Conservation (phyloP, 176 grass and related monocot species). For the Ananas comosus region DNA sequence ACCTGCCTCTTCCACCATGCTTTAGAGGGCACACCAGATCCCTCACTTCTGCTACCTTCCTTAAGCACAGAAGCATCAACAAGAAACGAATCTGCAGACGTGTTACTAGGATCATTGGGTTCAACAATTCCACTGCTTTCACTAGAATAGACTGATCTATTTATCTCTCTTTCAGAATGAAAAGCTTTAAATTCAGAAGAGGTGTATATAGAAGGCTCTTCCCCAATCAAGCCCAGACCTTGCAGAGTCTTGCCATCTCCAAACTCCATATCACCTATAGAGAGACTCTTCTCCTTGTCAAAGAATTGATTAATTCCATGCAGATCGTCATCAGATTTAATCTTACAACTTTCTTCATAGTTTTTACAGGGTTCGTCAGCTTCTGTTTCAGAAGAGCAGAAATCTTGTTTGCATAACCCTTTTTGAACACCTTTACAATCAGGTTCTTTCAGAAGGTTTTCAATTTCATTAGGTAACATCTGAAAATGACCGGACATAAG, state of each 20-base stretch:
- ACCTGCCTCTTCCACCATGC: slow-evolving; percentile 44
- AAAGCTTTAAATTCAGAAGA: slow-evolving; percentile 8
- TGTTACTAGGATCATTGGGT: background rate
- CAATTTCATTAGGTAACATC: slow-evolving; percentile 4
- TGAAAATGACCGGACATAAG: slow-evolving; percentile 42
- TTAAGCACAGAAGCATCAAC: background rate
- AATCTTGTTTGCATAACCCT: background rate
- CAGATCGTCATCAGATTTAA: slow-evolving; percentile 5
- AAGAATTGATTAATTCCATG: slow-evolving; percentile 3
- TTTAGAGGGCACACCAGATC: slow-evolving; percentile 11
- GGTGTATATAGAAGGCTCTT: slow-evolving; percentile 1
- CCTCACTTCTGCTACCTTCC: background rate
- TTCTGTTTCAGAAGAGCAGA: background rate
- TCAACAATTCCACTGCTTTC: background rate
- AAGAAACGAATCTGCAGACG: background rate
- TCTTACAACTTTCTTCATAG: slow-evolving; percentile 13
- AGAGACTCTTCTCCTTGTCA: slow-evolving; percentile 15
- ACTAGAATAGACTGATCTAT: background rate
- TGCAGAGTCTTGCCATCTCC: slow-evolving; percentile 3
- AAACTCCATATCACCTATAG: slow-evolving; percentile 1
- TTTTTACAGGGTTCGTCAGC: background rate
- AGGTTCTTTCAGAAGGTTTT: slow-evolving; percentile 6
- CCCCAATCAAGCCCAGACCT: slow-evolving; percentile 6
- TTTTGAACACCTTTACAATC: background rate
- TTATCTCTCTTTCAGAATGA: slow-evolving; percentile 10